Percentiles rank a stretch among this genome's conserved stretches.
Conservation (phyloP, 2,329 filamentous ascomycete species). For the Zasmidium angulare region DNA sequence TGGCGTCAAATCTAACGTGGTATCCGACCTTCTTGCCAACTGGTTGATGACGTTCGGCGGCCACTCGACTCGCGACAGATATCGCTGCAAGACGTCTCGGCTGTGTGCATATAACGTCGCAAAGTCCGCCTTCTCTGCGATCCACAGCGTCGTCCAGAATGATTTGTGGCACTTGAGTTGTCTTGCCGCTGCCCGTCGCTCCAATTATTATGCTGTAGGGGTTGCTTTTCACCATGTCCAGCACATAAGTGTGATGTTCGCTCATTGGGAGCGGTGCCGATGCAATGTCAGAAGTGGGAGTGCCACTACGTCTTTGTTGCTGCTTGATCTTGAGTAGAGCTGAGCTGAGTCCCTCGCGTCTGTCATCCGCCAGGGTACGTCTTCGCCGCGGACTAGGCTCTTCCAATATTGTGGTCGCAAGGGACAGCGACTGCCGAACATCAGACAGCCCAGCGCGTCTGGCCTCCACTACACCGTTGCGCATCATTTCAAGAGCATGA, state of each 20-base stretch:
- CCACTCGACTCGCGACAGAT: slow-evolving; percentile 48
- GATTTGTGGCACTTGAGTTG: slow-evolving; percentile 56
- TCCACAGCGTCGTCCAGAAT: slow-evolving; percentile 50
- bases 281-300: no score
- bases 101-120: slow-evolving; percentile 54
- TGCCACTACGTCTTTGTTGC: slow-evolving; percentile 15
- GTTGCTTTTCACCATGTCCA: slow-evolving; percentile 37
- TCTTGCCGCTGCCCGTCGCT: slow-evolving; percentile 50
- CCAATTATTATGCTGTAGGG: slow-evolving; percentile 48
- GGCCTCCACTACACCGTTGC: slow-evolving; percentile 36
- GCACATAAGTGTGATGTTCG: slow-evolving; percentile 36
- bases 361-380: not conserved
- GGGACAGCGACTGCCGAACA: slow-evolving; percentile 22
- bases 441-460: slow-evolving; percentile 38
- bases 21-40: slow-evolving; percentile 48
- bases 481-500: slow-evolving; percentile 38
- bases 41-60: slow-evolving; percentile 44
- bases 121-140: slow-evolving; percentile 40
- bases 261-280: slow-evolving; percentile 41
- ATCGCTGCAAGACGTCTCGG: slow-evolving; percentile 50
- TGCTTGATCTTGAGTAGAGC: no score
- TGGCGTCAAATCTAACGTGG: slow-evolving; percentile 45
- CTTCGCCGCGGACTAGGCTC: slow-evolving; percentile 1
- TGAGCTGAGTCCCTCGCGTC: slow-evolving; percentile 1
- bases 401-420: slow-evolving; percentile 19